These are phyloP conservation scores for Cruciata laevipes DNA, from an alignment of 257 asterid genomes.

Conservation along the genomic window DNA sequence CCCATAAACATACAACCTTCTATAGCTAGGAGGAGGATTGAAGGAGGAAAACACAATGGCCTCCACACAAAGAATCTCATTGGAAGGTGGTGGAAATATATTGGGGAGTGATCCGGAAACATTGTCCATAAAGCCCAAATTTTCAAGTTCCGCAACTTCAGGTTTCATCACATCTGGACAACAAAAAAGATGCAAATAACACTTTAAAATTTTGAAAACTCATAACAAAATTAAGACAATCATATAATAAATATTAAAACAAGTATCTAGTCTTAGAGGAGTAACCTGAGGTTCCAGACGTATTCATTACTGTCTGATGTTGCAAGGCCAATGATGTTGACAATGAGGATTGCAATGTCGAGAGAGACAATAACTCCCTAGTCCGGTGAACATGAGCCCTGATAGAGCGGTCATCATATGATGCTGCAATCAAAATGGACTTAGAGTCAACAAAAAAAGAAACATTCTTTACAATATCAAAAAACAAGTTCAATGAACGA, in stretches of 20 bases:
- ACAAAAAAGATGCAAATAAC: conserved; percentile 17
- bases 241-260: neutral
- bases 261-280: conserved; percentile 8
- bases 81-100: conserved; percentile 58
- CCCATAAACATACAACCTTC: conserved; percentile 54
- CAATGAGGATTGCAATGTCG: conserved; percentile 71
- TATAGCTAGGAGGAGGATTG: conserved; percentile 92
- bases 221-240: conserved; percentile 5
- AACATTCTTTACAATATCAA: neutral
- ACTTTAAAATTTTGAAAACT: conserved; percentile 12
- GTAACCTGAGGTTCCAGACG: conserved; percentile 56
- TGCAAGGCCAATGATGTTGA: conserved; percentile 82
- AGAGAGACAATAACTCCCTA: conserved; percentile 77
- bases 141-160: conserved; percentile 78
- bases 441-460: conserved; percentile 16
- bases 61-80: conserved; percentile 73
- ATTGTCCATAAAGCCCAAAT: conserved; percentile 63
- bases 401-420: conserved; percentile 92
- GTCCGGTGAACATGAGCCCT: conserved; percentile 90
- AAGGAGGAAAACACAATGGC: conserved; percentile 86
- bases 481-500: neutral
- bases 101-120: conserved; percentile 57
- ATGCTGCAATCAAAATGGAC: conserved; percentile 50
- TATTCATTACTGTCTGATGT: conserved; percentile 46
- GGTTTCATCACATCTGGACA: conserved; percentile 56